These are phyloP conservation scores for Schwanniomyces yamadae DNA, from an alignment of 805 yeast species.

Conservation along the genomic window DNA sequence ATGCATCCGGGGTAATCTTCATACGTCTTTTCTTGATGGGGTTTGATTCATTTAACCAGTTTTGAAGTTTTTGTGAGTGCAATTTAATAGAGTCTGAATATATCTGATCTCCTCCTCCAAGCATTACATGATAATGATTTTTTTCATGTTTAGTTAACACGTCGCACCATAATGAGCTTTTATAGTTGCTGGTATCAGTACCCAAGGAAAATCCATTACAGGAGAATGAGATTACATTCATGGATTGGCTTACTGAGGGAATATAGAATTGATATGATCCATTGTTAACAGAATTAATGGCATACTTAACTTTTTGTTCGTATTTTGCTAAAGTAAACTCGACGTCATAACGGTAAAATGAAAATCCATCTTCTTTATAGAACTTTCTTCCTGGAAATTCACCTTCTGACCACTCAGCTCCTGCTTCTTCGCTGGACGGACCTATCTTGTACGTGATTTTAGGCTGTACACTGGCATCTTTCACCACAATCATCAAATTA, in stretches of 20 bases:
- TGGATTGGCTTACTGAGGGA: conserved; percentile 62
- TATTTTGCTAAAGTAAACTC: conserved; percentile 43
- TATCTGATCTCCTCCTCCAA: conserved; percentile 97
- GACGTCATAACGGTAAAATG: conserved; percentile 68
- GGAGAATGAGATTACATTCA: conserved; percentile 81
- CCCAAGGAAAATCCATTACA: conserved; percentile 88
- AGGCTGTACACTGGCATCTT: conserved; percentile 34
- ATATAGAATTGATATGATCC: conserved; percentile 59
- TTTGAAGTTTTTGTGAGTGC: conserved; percentile 49
- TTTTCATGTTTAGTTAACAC: conserved; percentile 65
- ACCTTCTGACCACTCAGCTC: conserved; percentile 26
- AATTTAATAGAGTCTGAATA: conserved; percentile 80
- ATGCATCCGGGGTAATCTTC: conserved; percentile 47
- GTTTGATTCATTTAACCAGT: conserved; percentile 63
- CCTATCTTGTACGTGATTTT: conserved; percentile 35
- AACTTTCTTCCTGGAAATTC: conserved; percentile 47
- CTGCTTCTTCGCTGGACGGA: conserved; percentile 17
- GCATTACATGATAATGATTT: conserved; percentile 81
- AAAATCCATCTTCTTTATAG: conserved; percentile 44
- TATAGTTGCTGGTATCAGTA: conserved; percentile 63
- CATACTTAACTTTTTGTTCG: conserved; percentile 67
- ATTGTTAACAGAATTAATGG: conserved; percentile 45
- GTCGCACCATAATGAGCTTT: conserved; percentile 84
- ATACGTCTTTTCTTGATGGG: conserved; percentile 41
- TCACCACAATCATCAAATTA: conserved; percentile 61